These are phyloP conservation scores for Angomonas deanei DNA, from an alignment of 208 protist species.

Conservation along the genomic window DNA sequence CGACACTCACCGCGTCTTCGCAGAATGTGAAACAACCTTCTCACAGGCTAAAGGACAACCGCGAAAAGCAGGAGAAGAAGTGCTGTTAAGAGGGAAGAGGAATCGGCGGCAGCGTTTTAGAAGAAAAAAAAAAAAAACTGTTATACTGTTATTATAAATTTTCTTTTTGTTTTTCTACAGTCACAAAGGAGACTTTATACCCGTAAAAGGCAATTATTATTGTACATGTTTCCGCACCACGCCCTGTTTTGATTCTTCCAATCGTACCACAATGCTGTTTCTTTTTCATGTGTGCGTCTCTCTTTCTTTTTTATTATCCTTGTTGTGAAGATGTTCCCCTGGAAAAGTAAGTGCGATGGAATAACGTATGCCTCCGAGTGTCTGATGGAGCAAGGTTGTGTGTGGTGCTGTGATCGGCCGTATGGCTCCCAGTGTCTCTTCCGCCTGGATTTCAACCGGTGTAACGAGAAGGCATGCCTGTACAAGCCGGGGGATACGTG, in stretches of 20 bases:
- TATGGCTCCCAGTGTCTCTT: constrained; percentile 25
- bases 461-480: constrained; percentile 16
- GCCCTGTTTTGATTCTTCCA: too few relatives aligned
- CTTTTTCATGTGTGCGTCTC: too few relatives aligned
- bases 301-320: too few relatives aligned
- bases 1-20: constrained; percentile 11
- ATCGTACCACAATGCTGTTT: too few relatives aligned
- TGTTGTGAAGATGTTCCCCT: too few relatives aligned
- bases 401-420: constrained; percentile 4
- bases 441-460: neutral
- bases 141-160: neutral
- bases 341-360: too few relatives aligned
- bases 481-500: constrained; percentile 16
- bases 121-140: neutral
- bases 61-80: constrained; percentile 12
- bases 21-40: constrained; percentile 14
- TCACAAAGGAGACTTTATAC: too few relatives aligned
- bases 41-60: neutral
- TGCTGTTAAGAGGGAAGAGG: neutral
- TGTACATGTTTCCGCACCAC: too few relatives aligned
- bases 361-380: neutral
- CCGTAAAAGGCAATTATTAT: too few relatives aligned
- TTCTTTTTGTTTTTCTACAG: neutral
- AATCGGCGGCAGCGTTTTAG: neutral
- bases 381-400: neutral